Evolutionary conservation across 257 asterid species (phyloP), one percentile per base, ranked within the genome.

Genomic region (Gynochthodes officinalis): DNA sequence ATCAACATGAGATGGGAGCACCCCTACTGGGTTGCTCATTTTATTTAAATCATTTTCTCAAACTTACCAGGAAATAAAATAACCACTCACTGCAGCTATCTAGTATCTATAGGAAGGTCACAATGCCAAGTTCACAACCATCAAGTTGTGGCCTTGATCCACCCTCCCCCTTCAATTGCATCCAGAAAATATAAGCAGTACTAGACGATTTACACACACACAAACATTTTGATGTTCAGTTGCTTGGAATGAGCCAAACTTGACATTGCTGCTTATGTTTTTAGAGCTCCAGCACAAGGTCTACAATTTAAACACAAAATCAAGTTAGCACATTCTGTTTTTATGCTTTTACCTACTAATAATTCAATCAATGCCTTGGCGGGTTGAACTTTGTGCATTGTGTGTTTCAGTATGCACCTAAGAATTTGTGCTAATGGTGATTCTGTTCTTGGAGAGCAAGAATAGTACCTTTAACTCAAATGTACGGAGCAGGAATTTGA

Each of bases 271-370:
- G 49, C 53, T 39, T 39, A 48, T 14, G 61, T 52, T 50, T 43
- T 64, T 81, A 88, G 85, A 92, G 96, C 88, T 92, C 98, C 94
- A 92, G 83, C 71, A 92, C 98, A 85, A 92, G 85, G 80, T 90
- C 98, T 92, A 66, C 92, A 86, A 77, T 71, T 73, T 43, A 80
- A 71, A 67, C 68, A 59, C 44, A 71, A 71, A 30, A 60, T 37
- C 58, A 74, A 46, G 53, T 72, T 23, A 75, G 75, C 42, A 75
- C 54, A 37, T 32, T 19, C 14, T 48, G 28, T n/a, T 48, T 8
- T 11, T 48, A n/a, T 2, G 25, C 35, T 28, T 44, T 13, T 27
- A 30, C 42, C 55, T 67, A 13, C 16, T 23, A 58, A 1, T 30
- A 23, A 9, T 8, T 58, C 13, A 23, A 25, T 0, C 32, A 23